Percentiles rank a stretch among this genome's conserved stretches.
phyloP scores from a whole-genome alignment of 495 filamentous ascomycete genomes.

The Hypoxylon crocopeplum region DNA sequence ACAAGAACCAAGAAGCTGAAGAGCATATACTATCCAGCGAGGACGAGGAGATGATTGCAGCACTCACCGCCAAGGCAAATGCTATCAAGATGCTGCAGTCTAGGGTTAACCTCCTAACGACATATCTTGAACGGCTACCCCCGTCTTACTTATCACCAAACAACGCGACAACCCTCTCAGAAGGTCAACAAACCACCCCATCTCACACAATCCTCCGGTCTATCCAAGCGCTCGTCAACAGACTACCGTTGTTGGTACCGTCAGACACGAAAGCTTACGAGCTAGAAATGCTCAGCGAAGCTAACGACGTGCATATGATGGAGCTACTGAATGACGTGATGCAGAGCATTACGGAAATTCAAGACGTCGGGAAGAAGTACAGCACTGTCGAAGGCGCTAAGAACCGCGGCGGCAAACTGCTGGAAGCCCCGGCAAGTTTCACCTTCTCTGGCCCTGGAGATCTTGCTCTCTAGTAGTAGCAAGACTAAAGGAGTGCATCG shows the following conservation, averaged over 20 bases:
- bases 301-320: slow-evolving; percentile 79
- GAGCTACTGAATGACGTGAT: slow-evolving; percentile 73
- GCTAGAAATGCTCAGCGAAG: slow-evolving; percentile 67
- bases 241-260: slow-evolving; percentile 66
- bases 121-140: slow-evolving; percentile 79
- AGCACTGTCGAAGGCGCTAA: slow-evolving; percentile 63
- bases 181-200: slow-evolving; percentile 56
- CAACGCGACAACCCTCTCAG: slow-evolving; percentile 41
- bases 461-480: slow-evolving; percentile 19
- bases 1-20: slow-evolving; percentile 46
- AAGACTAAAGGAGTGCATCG: neutral
- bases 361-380: slow-evolving; percentile 76
- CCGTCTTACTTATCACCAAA: slow-evolving; percentile 61
- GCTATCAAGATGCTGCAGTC: slow-evolving; percentile 90
- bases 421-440: slow-evolving; percentile 4
- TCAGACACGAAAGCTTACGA: slow-evolving; percentile 60
- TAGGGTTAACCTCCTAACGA: slow-evolving; percentile 80
- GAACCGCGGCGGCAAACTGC: slow-evolving; percentile 22
- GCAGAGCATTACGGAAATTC: slow-evolving; percentile 67
- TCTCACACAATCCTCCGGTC: slow-evolving; percentile 69
- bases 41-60: slow-evolving; percentile 75
- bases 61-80: slow-evolving; percentile 85
- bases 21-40: slow-evolving; percentile 68
- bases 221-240: slow-evolving; percentile 68
- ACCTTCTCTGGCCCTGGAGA: slow-evolving; percentile 26